phyloP scores from a whole-genome alignment of 768 basidiomycete genomes.

The Auricularia auricula-judae region DNA sequence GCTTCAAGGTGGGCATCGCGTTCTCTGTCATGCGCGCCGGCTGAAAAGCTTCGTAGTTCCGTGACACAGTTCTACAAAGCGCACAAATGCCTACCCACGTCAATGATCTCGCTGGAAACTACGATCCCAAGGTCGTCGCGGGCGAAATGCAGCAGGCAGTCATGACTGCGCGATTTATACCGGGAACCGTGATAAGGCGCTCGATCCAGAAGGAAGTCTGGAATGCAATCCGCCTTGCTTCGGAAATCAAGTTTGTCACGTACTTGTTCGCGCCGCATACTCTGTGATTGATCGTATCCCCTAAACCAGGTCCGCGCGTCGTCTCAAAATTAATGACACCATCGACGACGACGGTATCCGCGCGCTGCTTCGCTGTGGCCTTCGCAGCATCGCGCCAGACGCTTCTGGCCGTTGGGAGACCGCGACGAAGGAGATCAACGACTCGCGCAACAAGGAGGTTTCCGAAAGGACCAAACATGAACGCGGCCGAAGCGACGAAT shows the following conservation, averaged over 20 bases:
- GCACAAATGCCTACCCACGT: background rate
- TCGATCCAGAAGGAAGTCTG: too few species aligned
- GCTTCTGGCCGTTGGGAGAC: background rate
- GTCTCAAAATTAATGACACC: background rate
- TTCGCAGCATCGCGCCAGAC: background rate
- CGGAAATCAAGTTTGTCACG: too few species aligned
- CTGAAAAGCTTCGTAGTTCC: background rate
- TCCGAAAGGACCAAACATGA: background rate
- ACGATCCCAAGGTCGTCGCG: too few species aligned
- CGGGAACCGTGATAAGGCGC: too few species aligned
- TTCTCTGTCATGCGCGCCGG: background rate
- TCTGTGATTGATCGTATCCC: background rate
- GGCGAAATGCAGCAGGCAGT: too few species aligned
- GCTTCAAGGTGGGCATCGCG: conserved; percentile 30
- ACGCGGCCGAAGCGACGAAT: background rate
- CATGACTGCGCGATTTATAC: too few species aligned
- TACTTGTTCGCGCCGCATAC: background rate
- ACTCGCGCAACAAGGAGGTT: background rate
- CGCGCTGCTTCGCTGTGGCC: background rate
- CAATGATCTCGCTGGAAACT: too few species aligned
- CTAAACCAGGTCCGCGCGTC: background rate
- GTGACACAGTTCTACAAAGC: background rate
- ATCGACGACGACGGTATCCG: background rate
- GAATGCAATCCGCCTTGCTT: too few species aligned
- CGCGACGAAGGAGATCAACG: background rate